Percentiles rank a stretch among this genome's conserved stretches.
Conservation (phyloP, 2,329 filamentous ascomycete species). For the Alternaria hordeiaustralica region DNA sequence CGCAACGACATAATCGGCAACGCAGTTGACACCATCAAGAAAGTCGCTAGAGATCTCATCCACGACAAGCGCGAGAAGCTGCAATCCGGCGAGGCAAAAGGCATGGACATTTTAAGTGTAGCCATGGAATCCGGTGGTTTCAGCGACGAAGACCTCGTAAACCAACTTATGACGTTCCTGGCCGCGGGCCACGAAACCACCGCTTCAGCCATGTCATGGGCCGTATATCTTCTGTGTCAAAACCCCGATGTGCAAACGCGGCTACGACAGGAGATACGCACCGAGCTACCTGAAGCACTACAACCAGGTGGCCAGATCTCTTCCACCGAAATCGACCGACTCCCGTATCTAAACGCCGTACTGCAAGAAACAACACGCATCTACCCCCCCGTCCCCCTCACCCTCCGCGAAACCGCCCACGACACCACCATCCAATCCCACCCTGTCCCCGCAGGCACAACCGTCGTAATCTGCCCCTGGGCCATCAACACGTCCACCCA, state of each 20-base stretch:
- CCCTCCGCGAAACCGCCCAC: conserved; percentile 68
- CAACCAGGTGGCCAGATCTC: conserved; percentile 53
- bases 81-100: conserved; percentile 53
- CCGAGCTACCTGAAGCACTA: conserved; percentile 53
- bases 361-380: conserved; percentile 79
- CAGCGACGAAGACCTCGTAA: conserved; percentile 78
- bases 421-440: conserved; percentile 71
- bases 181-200: conserved; percentile 70
- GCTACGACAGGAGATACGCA: conserved; percentile 59
- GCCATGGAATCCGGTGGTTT: conserved; percentile 79
- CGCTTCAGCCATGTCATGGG: conserved; percentile 61
- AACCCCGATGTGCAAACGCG: conserved; percentile 57
- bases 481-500: conserved; percentile 72
- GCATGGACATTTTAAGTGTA: conserved; percentile 79
- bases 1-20: conserved; percentile 62
- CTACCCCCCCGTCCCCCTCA: conserved; percentile 74
- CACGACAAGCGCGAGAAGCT: conserved; percentile 69
- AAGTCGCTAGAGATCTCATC: conserved; percentile 72
- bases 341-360: conserved; percentile 79
- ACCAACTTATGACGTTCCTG: conserved; percentile 91
- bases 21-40: conserved; percentile 55
- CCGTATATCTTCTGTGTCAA: conserved; percentile 59
- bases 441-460: conserved; percentile 72
- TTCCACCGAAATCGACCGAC: conserved; percentile 68
- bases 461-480: conserved; percentile 68